Conservation (phyloP, 148 eudicot genomes). For the Linanthus parryae region DNA sequence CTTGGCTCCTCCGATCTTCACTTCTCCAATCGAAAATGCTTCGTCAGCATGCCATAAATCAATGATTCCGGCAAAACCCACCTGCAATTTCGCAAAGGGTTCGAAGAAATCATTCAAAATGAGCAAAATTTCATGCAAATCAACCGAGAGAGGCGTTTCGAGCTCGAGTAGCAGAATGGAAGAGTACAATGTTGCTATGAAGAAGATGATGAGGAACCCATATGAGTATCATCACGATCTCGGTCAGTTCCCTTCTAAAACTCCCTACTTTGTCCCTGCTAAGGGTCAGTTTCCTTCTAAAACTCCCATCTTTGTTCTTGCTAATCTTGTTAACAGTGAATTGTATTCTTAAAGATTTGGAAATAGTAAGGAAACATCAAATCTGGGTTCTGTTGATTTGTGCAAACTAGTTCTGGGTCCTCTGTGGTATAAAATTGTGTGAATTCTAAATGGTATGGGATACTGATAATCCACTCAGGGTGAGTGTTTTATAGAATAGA, state of each 20-base stretch:
- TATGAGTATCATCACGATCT: constrained; percentile 97
- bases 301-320: not conserved
- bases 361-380: too few relatives aligned
- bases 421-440: too few relatives aligned
- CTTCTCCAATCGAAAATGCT: constrained; percentile 17
- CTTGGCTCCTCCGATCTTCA: constrained; percentile 11
- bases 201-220: constrained; percentile 85
- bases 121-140: constrained; percentile 30
- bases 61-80: not conserved
- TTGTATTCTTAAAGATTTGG: too few relatives aligned
- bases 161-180: constrained; percentile 44
- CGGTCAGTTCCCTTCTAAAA: constrained; percentile 38
- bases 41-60: constrained; percentile 4
- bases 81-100: constrained; percentile 7
- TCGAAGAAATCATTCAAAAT: constrained; percentile 13
- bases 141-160: constrained; percentile 32
- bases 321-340: not conserved
- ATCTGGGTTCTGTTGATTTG: not conserved
- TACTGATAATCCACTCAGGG: too few relatives aligned
- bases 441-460: too few relatives aligned
- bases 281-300: not conserved
- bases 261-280: not conserved
- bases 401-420: not conserved
- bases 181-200: constrained; percentile 82
- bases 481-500: too few relatives aligned